phyloP scores from a whole-genome alignment of 1,139 yeast species.

The Torulaspora pretoriensis region DNA sequence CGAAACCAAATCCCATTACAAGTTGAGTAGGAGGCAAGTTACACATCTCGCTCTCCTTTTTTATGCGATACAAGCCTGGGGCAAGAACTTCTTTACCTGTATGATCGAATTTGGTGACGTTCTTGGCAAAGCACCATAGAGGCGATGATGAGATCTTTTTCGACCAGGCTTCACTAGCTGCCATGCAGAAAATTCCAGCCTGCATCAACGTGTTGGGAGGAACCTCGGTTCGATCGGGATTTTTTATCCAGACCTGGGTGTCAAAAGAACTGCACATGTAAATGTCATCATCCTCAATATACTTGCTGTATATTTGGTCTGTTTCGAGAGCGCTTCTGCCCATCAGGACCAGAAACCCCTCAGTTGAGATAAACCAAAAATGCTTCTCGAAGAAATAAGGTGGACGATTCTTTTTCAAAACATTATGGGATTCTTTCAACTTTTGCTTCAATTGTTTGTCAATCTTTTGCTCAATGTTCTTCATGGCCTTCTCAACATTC shows the following conservation, averaged over 20 bases:
- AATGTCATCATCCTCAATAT: constrained; percentile 66
- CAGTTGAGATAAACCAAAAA: constrained; percentile 86
- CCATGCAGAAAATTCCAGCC: constrained; percentile 79
- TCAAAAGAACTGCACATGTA: constrained; percentile 73
- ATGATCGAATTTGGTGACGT: constrained; percentile 60
- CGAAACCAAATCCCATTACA: constrained; percentile 84
- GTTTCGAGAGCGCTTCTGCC: constrained; percentile 82
- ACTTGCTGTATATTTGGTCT: constrained; percentile 77
- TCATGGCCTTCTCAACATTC: constrained; percentile 73
- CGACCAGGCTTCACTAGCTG: constrained; percentile 90
- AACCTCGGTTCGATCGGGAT: constrained; percentile 47
- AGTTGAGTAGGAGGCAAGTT: constrained; percentile 76
- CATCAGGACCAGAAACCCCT: constrained; percentile 80
- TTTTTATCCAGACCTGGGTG: constrained; percentile 70
- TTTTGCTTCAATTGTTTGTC: constrained; percentile 65
- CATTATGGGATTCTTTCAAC: constrained; percentile 60
- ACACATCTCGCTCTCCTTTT: constrained; percentile 51
- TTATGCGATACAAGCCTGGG: constrained; percentile 58
- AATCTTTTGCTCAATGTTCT: constrained; percentile 79
- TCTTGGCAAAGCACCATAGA: constrained; percentile 71
- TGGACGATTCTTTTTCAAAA: constrained; percentile 60
- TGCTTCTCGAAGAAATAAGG: constrained; percentile 93
- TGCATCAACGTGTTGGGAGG: constrained; percentile 88
- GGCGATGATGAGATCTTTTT: constrained; percentile 75
- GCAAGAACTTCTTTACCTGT: constrained; percentile 60